Evolutionary conservation across 768 basidiomycete genomes (phyloP).

Genomic region (Mycena alexandri): DNA sequence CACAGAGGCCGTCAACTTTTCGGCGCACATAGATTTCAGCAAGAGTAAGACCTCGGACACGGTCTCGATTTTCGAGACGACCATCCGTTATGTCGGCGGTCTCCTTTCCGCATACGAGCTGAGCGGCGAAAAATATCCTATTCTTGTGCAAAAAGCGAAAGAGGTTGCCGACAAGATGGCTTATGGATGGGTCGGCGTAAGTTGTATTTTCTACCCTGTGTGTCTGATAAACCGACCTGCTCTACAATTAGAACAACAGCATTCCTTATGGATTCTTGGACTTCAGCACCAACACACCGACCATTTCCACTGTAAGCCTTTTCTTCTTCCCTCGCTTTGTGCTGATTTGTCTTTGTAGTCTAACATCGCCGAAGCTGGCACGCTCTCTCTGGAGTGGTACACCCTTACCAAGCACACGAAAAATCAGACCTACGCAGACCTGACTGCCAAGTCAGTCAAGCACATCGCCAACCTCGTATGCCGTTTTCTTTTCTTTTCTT

Average conservation of each 20-base stretch:
- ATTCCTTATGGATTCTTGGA: conserved; percentile 58
- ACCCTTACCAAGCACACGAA: conserved; percentile 67
- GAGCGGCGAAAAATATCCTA: conserved; percentile 62
- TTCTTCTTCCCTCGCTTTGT: neutral
- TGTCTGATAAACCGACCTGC: neutral
- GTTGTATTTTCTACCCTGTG: neutral
- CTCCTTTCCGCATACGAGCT: conserved; percentile 79
- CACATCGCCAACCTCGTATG: conserved; percentile 61
- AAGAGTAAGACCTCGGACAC: conserved; percentile 59
- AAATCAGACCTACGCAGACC: conserved; percentile 69
- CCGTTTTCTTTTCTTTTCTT: too few species aligned
- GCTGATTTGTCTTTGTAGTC: conserved; percentile 46
- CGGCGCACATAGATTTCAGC: conserved; percentile 68
- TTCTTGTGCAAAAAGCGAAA: conserved; percentile 72
- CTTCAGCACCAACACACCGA: conserved; percentile 61
- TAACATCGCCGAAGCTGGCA: conserved; percentile 48
- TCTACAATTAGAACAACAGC: conserved; percentile 48
- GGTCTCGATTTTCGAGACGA: conserved; percentile 75
- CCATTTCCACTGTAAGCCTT: conserved; percentile 45
- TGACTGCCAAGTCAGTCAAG: conserved; percentile 65
- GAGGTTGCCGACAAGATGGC: conserved; percentile 74
- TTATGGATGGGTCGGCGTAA: conserved; percentile 65
- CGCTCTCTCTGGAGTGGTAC: conserved; percentile 39
- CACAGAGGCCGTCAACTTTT: conserved; percentile 65
- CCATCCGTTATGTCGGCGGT: conserved; percentile 80